Conservation (phyloP, 225 moss, liverwort and hornwort genomes). For the Pseudisothecium myosuroides region DNA sequence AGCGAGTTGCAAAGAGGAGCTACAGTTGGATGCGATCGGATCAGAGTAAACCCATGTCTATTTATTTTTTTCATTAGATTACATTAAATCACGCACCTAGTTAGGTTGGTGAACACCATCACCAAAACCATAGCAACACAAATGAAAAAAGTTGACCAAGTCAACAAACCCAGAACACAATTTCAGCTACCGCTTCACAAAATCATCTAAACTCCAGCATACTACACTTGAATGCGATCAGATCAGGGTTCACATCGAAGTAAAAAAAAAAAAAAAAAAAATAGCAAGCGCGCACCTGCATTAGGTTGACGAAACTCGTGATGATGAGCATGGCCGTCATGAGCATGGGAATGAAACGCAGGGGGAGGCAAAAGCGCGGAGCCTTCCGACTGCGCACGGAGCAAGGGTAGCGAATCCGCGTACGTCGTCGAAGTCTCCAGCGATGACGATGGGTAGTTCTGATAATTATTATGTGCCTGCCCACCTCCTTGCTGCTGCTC, state of each 20-base stretch:
- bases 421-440: slow-evolving; percentile 5
- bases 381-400: background rate
- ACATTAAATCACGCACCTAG: background rate
- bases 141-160: background rate
- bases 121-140: background rate
- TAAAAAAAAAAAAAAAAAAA: background rate
- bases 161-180: background rate
- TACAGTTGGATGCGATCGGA: background rate
- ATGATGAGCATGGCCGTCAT: slow-evolving; percentile 6
- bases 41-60: background rate
- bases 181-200: background rate
- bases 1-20: background rate
- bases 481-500: slow-evolving; percentile 13
- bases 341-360: slow-evolving; percentile 1
- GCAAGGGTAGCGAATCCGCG: background rate
- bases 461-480: slow-evolving; percentile 2
- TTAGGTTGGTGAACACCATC: background rate
- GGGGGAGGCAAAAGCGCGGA: background rate
- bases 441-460: background rate
- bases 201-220: background rate
- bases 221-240: background rate
- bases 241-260: background rate
- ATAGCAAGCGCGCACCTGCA: slow-evolving; percentile 6
- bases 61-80: background rate
- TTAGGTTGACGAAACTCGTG: slow-evolving; percentile 13